A percentile compares a stretch with the other conserved stretches of the same genome.
Evolutionary conservation across 768 basidiomycete genomes (phyloP).

Genomic region (Polyporus arcularius): DNA sequence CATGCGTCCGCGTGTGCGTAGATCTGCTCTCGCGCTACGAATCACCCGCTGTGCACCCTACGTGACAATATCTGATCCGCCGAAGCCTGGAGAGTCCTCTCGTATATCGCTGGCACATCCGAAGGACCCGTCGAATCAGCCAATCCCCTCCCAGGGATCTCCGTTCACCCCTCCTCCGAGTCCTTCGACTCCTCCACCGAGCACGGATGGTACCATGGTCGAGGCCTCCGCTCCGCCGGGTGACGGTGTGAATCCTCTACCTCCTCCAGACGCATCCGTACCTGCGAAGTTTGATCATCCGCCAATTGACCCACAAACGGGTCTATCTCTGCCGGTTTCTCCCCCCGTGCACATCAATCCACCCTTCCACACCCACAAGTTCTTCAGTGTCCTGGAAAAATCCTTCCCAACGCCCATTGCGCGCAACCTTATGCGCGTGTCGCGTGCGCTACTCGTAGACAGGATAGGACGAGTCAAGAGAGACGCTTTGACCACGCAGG

Average conservation of each 20-base stretch:
- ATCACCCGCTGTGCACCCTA: constrained; percentile 6
- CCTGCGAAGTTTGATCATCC: constrained; percentile 14
- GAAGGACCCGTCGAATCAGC: constrained; percentile 19
- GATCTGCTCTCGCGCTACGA: neutral
- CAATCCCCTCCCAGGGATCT: constrained; percentile 1
- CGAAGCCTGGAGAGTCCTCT: neutral
- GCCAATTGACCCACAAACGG: constrained; percentile 16
- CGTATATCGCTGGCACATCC: constrained; percentile 25
- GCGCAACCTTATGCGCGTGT: constrained; percentile 81
- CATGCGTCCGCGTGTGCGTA: constrained; percentile 3
- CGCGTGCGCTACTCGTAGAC: constrained; percentile 76
- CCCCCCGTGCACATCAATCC: constrained; percentile 56
- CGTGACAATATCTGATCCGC: constrained; percentile 17
- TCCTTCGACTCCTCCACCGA: constrained; percentile 5
- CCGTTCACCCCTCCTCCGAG: neutral
- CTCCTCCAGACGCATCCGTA: constrained; percentile 5
- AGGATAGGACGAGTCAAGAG: constrained; percentile 68
- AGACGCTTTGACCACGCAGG: constrained; percentile 74
- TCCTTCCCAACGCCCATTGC: constrained; percentile 76
- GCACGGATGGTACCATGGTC: neutral
- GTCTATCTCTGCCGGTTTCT: constrained; percentile 18
- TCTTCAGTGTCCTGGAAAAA: constrained; percentile 70
- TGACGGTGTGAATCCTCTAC: neutral
- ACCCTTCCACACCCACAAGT: constrained; percentile 82
- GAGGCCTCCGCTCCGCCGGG: constrained; percentile 7